Percentiles rank a stretch among this genome's conserved stretches.
These are phyloP conservation scores for Kuraishia floccosa DNA, from an alignment of 805 yeast species.

Conservation along the genomic window DNA sequence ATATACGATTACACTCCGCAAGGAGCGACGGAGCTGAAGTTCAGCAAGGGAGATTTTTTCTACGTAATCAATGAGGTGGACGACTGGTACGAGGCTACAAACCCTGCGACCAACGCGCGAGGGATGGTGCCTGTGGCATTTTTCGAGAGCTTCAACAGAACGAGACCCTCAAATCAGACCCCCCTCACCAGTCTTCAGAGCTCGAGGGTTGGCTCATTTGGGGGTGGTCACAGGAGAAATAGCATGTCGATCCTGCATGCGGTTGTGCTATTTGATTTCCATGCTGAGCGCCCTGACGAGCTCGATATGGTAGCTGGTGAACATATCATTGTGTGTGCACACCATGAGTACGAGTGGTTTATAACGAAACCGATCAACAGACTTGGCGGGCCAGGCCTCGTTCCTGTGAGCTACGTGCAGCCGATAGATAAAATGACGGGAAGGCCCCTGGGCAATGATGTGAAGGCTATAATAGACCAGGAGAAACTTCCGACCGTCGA, in stretches of 20 bases:
- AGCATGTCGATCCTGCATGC: conserved; percentile 48
- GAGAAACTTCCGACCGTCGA: conserved; percentile 86
- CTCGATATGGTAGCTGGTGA: conserved; percentile 79
- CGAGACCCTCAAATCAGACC: too few species aligned
- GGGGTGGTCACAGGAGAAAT: conserved; percentile 16
- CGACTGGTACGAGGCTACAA: conserved; percentile 79
- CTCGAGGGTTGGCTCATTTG: too few species aligned
- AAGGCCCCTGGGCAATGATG: conserved; percentile 38
- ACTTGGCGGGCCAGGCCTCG: conserved; percentile 94
- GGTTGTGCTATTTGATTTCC: conserved; percentile 74
- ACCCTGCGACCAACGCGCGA: conserved; percentile 63
- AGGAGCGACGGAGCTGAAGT: conserved; percentile 71
- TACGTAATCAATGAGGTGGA: conserved; percentile 56
- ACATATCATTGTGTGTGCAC: conserved; percentile 87
- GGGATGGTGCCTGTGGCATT: conserved; percentile 85
- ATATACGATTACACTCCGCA: conserved; percentile 67
- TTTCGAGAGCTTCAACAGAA: conserved; percentile 68
- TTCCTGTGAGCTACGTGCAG: conserved; percentile 85
- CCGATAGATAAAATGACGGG: conserved; percentile 68
- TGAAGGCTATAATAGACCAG: conserved; percentile 36
- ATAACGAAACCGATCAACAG: conserved; percentile 94
- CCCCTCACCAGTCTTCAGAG: too few species aligned
- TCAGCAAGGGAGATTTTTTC: conserved; percentile 78
- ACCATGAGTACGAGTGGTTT: conserved; percentile 94
- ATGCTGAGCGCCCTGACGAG: conserved; percentile 79